These are phyloP conservation scores for Amanita thiersii DNA, from an alignment of 768 basidiomycete genomes.

Conservation along the genomic window DNA sequence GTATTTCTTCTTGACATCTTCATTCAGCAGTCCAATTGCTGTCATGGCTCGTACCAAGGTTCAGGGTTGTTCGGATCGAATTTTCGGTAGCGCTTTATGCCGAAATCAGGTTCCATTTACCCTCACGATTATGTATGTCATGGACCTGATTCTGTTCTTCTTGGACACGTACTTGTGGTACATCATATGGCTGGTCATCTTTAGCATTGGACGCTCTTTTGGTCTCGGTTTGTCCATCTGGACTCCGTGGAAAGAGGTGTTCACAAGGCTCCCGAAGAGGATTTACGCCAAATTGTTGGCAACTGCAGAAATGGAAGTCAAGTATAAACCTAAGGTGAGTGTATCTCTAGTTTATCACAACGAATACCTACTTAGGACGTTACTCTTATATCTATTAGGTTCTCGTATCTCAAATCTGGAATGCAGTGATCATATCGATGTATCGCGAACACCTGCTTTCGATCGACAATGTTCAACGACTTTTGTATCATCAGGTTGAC, in stretches of 20 bases:
- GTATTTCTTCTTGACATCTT: constrained; percentile 95
- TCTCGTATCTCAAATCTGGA: constrained; percentile 98
- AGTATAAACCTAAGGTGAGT: constrained; percentile 93
- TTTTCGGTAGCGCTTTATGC: constrained; percentile 77
- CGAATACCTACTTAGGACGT: neutral
- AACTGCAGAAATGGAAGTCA: constrained; percentile 96
- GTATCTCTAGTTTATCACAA: neutral
- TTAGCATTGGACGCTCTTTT: constrained; percentile 87
- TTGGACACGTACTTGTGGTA: constrained; percentile 99
- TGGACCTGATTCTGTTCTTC: constrained; percentile 98
- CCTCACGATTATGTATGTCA: constrained; percentile 96
- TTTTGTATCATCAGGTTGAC: constrained; percentile 96
- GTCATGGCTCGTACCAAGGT: constrained; percentile 97
- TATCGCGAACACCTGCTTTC: constrained; percentile 97
- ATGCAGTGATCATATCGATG: constrained; percentile 99
- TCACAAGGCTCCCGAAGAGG: constrained; percentile 90
- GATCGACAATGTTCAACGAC: constrained; percentile 95
- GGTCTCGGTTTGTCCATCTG: constrained; percentile 92
- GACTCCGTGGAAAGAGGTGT: constrained; percentile 99
- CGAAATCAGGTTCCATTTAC: constrained; percentile 92
- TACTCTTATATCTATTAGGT: constrained; percentile 35
- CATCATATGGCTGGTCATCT: constrained; percentile 97
- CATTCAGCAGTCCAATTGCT: constrained; percentile 92
- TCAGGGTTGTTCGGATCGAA: constrained; percentile 79
- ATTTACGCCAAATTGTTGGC: constrained; percentile 97